Evolutionary conservation across 2,329 filamentous ascomycete species (phyloP).

Genomic region (Paradendryphiella salina): DNA sequence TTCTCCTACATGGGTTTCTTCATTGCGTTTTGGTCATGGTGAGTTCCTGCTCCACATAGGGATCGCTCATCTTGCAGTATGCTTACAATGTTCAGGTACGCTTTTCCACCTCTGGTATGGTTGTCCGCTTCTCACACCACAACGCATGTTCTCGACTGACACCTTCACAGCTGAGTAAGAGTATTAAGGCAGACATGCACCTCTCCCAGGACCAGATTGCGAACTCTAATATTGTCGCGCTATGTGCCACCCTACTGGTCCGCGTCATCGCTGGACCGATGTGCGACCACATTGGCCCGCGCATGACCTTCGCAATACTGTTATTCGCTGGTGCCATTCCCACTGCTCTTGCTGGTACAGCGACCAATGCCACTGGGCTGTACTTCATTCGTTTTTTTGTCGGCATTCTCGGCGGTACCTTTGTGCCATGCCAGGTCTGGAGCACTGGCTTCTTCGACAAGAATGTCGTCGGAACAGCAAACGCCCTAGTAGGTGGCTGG

Average conservation of each 20-base stretch:
- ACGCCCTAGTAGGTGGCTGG: slow-evolving; percentile 80
- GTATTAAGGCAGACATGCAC: slow-evolving; percentile 77
- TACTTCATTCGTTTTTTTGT: slow-evolving; percentile 78
- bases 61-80: slow-evolving; percentile 7
- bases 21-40: slow-evolving; percentile 84
- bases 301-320: slow-evolving; percentile 75
- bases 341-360: slow-evolving; percentile 77
- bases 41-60: slow-evolving; percentile 28
- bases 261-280: slow-evolving; percentile 77
- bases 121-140: slow-evolving; percentile 11
- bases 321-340: slow-evolving; percentile 80
- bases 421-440: slow-evolving; percentile 90
- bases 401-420: slow-evolving; percentile 75
- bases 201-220: slow-evolving; percentile 72
- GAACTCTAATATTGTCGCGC: slow-evolving; percentile 88
- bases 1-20: slow-evolving; percentile 88
- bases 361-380: slow-evolving; percentile 68
- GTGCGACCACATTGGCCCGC: slow-evolving; percentile 84
- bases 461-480: slow-evolving; percentile 86
- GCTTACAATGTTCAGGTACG: slow-evolving; percentile 63
- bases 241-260: slow-evolving; percentile 66
- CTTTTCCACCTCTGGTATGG: slow-evolving; percentile 78
- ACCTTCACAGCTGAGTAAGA: slow-evolving; percentile 47
- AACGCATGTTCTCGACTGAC: slow-evolving; percentile 50
- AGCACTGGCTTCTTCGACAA: slow-evolving; percentile 92